phyloP scores from a whole-genome alignment of 371 early-diverging fungal genomes.

The Nosema granulosis region DNA sequence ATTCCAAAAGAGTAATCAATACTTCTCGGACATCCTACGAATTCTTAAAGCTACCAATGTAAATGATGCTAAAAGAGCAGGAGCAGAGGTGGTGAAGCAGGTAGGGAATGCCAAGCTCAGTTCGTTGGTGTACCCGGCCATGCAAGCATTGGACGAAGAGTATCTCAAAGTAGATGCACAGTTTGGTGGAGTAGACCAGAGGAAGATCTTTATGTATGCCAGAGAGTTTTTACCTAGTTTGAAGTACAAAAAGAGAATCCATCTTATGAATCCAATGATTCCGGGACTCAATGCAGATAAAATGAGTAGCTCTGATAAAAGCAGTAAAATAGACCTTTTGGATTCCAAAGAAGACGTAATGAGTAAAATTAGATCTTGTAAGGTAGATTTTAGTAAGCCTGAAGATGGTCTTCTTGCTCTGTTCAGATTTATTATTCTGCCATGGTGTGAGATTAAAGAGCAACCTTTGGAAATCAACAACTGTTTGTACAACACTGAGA shows the following conservation, averaged over 20 bases:
- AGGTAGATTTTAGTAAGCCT: conserved; percentile 92
- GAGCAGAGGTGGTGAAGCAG: conserved; percentile 97
- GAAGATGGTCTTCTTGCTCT: conserved; percentile 83
- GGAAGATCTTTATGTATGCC: conserved; percentile 97
- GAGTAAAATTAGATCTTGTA: conserved; percentile 88
- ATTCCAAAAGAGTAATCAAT: conserved; percentile 80
- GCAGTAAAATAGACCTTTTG: conserved; percentile 92
- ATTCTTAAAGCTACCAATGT: conserved; percentile 79
- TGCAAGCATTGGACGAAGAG: conserved; percentile 98
- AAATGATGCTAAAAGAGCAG: conserved; percentile 96
- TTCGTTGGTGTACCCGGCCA: conserved; percentile 89
- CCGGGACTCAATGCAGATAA: conserved; percentile 89
- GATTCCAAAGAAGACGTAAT: conserved; percentile 78
- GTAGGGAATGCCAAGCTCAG: conserved; percentile 84
- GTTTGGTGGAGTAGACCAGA: conserved; percentile 98
- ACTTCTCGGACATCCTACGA: conserved; percentile 85
- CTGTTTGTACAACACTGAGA: conserved; percentile 74
- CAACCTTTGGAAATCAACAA: conserved; percentile 70
- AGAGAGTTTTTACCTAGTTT: conserved; percentile 87
- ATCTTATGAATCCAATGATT: conserved; percentile 99
- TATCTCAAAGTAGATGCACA: conserved; percentile 92
- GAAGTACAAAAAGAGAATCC: conserved; percentile 92
- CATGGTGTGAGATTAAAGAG: conserved; percentile 67
- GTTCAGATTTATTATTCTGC: conserved; percentile 81
- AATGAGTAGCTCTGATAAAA: conserved; percentile 93